phyloP scores from a whole-genome alignment of 768 basidiomycete species.

The Hypsizygus marmoreus region DNA sequence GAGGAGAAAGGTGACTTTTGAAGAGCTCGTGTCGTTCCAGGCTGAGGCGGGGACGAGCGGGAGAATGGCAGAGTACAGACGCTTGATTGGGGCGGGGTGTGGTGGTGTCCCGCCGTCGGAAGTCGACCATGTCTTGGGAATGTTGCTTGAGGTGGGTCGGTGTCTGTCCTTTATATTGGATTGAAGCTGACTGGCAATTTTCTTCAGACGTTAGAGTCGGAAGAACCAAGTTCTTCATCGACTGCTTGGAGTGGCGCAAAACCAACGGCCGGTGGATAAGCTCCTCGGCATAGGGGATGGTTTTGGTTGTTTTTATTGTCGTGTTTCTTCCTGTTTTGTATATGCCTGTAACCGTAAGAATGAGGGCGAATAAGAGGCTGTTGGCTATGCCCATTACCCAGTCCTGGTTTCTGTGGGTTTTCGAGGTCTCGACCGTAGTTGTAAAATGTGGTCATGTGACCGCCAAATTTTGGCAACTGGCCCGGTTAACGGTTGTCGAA shows the following conservation, averaged over 20 bases:
- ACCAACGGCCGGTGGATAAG: conserved; percentile 12
- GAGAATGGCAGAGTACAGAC: conserved; percentile 85
- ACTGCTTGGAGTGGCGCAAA: conserved; percentile 48
- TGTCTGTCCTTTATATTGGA: not conserved
- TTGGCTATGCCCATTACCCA: not conserved
- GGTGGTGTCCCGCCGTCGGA: conserved; percentile 85
- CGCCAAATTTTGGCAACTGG: conserved; percentile 6
- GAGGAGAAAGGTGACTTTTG: conserved; percentile 72
- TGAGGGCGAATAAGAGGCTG: not conserved
- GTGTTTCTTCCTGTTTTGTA: not conserved
- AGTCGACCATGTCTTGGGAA: conserved; percentile 82
- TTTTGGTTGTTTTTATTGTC: not conserved
- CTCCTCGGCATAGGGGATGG: not conserved
- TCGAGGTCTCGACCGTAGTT: too few relatives aligned
- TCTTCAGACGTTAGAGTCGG: conserved; percentile 73
- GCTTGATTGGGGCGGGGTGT: conserved; percentile 88
- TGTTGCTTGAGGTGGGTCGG: conserved; percentile 75
- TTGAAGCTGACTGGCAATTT: conserved; percentile 3
- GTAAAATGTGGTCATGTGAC: conserved; percentile 3
- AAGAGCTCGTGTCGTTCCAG: conserved; percentile 76
- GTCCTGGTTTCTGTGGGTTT: not conserved
- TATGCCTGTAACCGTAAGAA: not conserved
- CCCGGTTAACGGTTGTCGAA: too few relatives aligned
- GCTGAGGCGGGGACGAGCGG: conserved; percentile 90
- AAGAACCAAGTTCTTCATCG: conserved; percentile 70